Evolutionary conservation across 257 asterid species (phyloP).

Genomic region (Nicotiana noctiflora): DNA sequence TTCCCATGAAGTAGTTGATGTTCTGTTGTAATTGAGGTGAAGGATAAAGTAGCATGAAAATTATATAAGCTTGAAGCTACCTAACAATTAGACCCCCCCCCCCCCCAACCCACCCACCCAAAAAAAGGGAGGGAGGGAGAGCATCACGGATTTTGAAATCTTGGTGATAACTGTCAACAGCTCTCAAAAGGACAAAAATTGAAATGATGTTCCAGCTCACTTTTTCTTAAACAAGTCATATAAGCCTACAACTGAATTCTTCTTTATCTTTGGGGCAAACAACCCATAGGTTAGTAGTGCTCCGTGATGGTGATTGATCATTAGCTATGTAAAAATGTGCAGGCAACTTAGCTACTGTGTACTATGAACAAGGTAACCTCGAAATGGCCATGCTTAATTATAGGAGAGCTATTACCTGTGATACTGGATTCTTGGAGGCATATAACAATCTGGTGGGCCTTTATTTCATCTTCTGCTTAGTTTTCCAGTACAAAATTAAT

Average conservation of each 20-base stretch:
- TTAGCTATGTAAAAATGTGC: constrained; percentile 12
- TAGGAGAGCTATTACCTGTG: constrained; percentile 91
- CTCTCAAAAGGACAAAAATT: background rate
- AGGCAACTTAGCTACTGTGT: constrained; percentile 91
- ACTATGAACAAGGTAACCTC: constrained; percentile 91
- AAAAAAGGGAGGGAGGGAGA: no score
- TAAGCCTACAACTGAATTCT: background rate
- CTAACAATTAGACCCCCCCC: background rate
- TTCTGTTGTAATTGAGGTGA: background rate
- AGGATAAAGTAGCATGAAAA: background rate
- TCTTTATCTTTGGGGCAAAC: background rate
- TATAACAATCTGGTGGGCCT: constrained; percentile 78
- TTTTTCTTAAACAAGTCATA: background rate
- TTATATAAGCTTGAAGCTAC: background rate
- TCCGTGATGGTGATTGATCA: background rate
- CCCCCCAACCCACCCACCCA: no score
- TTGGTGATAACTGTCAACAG: background rate
- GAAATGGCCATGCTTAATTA: constrained; percentile 91
- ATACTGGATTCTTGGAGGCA: constrained; percentile 90
- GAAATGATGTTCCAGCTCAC: background rate
- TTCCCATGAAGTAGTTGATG: background rate
- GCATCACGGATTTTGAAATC: background rate
- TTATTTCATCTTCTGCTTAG: constrained; percentile 7
- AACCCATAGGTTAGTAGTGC: background rate
- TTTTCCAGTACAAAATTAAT: background rate